phyloP scores from a whole-genome alignment of 192 early-diverging fungal genomes.

The Pilaira anomala region DNA sequence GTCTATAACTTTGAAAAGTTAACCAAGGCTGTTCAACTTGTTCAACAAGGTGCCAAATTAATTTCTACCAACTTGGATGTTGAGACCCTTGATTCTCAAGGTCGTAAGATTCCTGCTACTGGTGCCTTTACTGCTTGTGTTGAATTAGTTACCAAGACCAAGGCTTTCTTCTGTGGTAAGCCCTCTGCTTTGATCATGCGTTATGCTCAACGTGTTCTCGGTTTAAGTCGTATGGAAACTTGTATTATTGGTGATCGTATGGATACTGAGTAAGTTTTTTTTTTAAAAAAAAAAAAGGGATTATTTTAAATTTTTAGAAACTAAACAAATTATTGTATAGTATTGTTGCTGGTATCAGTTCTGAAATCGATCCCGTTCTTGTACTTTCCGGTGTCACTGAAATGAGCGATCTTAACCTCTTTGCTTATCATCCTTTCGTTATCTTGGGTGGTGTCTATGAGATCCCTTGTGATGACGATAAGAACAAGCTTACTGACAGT shows the following conservation, averaged over 20 bases:
- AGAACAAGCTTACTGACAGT: conserved; percentile 20
- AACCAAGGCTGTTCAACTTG: conserved; percentile 53
- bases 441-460: conserved; percentile 51
- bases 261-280: conserved; percentile 57
- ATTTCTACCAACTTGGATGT: conserved; percentile 65
- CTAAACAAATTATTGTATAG: conserved; percentile 14
- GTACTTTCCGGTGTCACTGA: conserved; percentile 55
- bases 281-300: background rate
- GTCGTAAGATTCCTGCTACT: conserved; percentile 47
- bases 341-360: conserved; percentile 56
- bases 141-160: conserved; percentile 55
- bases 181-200: conserved; percentile 56
- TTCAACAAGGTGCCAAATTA: conserved; percentile 52
- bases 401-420: conserved; percentile 37
- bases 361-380: conserved; percentile 57
- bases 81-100: conserved; percentile 46
- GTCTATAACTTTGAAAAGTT: conserved; percentile 52
- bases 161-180: conserved; percentile 60
- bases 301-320: background rate
- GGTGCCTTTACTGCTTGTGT: conserved; percentile 58
- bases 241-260: conserved; percentile 67
- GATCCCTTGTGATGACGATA: conserved; percentile 33
- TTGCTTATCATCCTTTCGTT: conserved; percentile 54
- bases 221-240: conserved; percentile 50
- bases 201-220: conserved; percentile 54